phyloP scores from a whole-genome alignment of 1,284 basidiomycete genomes.

The Irpex lacteus region DNA sequence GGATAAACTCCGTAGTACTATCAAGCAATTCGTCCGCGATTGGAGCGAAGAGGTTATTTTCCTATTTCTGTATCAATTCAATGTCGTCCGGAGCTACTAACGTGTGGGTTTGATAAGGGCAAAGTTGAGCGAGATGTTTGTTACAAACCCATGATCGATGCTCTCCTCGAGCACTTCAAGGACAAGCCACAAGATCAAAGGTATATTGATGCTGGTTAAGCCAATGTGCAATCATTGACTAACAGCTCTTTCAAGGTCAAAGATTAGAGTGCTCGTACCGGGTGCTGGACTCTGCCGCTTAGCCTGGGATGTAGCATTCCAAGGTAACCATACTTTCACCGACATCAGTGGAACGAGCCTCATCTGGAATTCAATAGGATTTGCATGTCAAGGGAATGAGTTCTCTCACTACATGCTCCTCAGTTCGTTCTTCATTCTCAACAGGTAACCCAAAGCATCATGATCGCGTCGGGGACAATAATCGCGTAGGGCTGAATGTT shows the following conservation, averaged over 20 bases:
- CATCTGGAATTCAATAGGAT: slow-evolving; percentile 47
- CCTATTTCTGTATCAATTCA: neutral
- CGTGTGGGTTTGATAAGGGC: slow-evolving; percentile 46
- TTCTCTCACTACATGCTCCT: slow-evolving; percentile 94
- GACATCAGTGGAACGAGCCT: neutral
- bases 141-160: slow-evolving; percentile 79
- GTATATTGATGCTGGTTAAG: slow-evolving; percentile 29
- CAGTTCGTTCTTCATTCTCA: slow-evolving; percentile 76
- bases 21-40: slow-evolving; percentile 89
- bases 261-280: slow-evolving; percentile 79
- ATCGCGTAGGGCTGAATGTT: slow-evolving; percentile 5
- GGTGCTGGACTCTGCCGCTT: slow-evolving; percentile 86
- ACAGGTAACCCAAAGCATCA: slow-evolving; percentile 18
- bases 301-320: slow-evolving; percentile 81
- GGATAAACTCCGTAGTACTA: slow-evolving; percentile 86
- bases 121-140: slow-evolving; percentile 70
- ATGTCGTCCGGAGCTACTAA: neutral
- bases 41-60: slow-evolving; percentile 68
- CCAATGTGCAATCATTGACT: neutral
- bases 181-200: slow-evolving; percentile 51
- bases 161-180: slow-evolving; percentile 60
- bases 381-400: slow-evolving; percentile 88
- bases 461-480: slow-evolving; percentile 15
- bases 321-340: slow-evolving; percentile 44
- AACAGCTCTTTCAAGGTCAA: slow-evolving; percentile 35